Percentiles rank a stretch among this genome's conserved stretches.
These are phyloP conservation scores for Lentinula sp. DNA, from an alignment of 768 basidiomycete species.

Conservation along the genomic window DNA sequence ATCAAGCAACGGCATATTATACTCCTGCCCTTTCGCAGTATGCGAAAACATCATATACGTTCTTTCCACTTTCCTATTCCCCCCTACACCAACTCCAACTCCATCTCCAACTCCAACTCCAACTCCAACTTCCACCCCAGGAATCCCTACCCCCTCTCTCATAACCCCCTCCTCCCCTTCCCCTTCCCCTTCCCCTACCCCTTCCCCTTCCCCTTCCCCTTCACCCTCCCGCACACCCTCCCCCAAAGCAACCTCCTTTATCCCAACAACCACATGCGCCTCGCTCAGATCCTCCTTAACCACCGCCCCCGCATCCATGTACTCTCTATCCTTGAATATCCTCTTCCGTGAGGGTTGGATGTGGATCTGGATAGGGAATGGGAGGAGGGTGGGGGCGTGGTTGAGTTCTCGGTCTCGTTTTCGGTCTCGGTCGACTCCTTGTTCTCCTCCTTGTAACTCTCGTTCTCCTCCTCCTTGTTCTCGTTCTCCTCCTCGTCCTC, in stretches of 20 bases:
- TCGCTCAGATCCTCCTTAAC: slow-evolving; percentile 48
- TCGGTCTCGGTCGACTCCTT: not conserved
- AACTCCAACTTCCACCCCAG: too few species aligned
- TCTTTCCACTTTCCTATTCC: too few species aligned
- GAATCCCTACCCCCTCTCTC: too few species aligned
- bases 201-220: not conserved
- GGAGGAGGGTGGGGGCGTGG: not conserved
- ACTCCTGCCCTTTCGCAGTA: slow-evolving; percentile 80
- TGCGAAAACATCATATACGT: slow-evolving; percentile 93
- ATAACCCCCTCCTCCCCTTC: too few species aligned
- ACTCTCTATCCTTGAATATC: slow-evolving; percentile 62
- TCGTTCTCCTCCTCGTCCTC: not conserved
- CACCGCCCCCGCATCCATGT: slow-evolving; percentile 70
- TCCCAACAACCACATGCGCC: slow-evolving; percentile 77
- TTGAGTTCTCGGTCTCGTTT: not conserved
- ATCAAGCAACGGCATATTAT: slow-evolving; percentile 76
- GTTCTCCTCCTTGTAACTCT: not conserved
- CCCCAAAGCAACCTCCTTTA: slow-evolving; percentile 77
- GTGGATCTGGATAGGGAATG: not conserved
- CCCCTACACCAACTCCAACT: too few species aligned
- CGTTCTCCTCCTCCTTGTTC: not conserved
- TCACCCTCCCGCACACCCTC: slow-evolving; percentile 44
- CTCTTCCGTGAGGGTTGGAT: slow-evolving; percentile 30
- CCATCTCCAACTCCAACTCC: too few species aligned
- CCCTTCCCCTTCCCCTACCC: not conserved